Base-by-base conservation (phyloP, 2,329 filamentous ascomycete species). In the Coccinonectria pachysandricola region DNA sequence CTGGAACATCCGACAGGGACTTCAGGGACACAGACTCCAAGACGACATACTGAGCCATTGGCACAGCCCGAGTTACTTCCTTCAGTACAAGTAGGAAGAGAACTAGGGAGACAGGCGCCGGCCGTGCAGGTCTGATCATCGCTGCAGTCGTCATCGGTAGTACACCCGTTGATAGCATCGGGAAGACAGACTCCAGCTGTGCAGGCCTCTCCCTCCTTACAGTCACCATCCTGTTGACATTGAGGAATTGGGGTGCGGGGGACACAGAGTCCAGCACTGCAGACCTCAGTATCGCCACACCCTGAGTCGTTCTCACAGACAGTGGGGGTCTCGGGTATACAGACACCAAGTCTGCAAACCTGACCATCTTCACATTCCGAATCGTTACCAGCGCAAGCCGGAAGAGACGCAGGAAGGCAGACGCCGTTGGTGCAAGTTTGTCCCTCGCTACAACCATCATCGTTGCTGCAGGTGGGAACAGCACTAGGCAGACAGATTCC, bases 101-200 rank as follows among this genome's bases (percentile, higher is more conserved):
- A 11, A n/a, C 6, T 14, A 3, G 27, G 27, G 4, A 30, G 11
- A 18, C 27, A 30, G n/a, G 19, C 18, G n/a, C 18, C 19, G 4
- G 6, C 7, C 2, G 18, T 18, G 19, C 27, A 33, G 3, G 9
- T 12, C 7, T 10, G 17, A 7, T 10, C 12, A 17, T 8, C 12
- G 13, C 10, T 19, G 19, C 30, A 32, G 9, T 28, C 13, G 3
- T 15, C 14, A 9, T 28, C 16, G 5, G n/a, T 12, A 4, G 30
- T 28, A n/a, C 30, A 32, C 7, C 21, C 4, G 1, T 25, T 25
- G 2, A 32, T 10, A 15, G 25, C 12, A 6, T 21, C 15, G 1
- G 30, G 30, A 10, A 32, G 13, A 19, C 30, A 32, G 2, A 32
- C 26, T 3, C 25, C 25, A 3, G 18, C 18, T 14, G 15, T n/a